Base-by-base conservation (phyloP, 352 stramenopile species). In the Phytopythium aichiense region DNA sequence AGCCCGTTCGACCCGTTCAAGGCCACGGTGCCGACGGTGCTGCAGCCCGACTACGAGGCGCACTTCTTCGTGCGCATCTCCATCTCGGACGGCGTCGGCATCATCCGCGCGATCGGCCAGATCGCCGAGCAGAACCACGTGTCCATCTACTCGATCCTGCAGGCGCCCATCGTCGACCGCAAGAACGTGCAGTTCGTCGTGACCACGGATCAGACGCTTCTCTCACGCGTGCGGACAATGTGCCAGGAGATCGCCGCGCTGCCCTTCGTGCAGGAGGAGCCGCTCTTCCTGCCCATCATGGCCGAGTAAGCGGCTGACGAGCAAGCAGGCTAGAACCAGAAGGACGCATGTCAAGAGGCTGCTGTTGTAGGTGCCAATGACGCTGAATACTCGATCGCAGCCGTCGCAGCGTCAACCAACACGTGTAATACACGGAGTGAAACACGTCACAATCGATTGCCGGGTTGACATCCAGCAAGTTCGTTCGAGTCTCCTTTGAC, bases 71-170 rank as follows among this genome's bases (percentile, higher is more conserved):
- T 98, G 60, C 91, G 96, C 58, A 96, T 98, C 60, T 94, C 87
- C 45, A 98, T 98, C 69, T 76, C 78, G 30, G 95, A 99, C 71
- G 79, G 81, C 50, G 76, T 98, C 48, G 96, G 96, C 42, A 97
- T 99, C 68, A 98, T 98, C 60, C 82, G 93, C 63, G 79, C 93
- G 61, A 95, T 98, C 38, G 96, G 96, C 38, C 89, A 98, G 66
- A 72, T 98, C 63, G 97, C 94, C 43, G 96, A 98, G 74, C 82
- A 98, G 62, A 84, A 95, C 68, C 88, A 90, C 55, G 95, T 99
- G 43, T 98, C 91, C 35, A 99, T 99, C 74, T 96, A 98, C 83
- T 98, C 95, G 57, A 98, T 99, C 69, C 76, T 99, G 50, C 95
- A 98, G 72, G 97, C 98, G 66, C 95, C 95, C 9, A 97, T 98